phyloP scores from a whole-genome alignment of 2,329 filamentous ascomycete genomes.

The Blastomyces silverae region DNA sequence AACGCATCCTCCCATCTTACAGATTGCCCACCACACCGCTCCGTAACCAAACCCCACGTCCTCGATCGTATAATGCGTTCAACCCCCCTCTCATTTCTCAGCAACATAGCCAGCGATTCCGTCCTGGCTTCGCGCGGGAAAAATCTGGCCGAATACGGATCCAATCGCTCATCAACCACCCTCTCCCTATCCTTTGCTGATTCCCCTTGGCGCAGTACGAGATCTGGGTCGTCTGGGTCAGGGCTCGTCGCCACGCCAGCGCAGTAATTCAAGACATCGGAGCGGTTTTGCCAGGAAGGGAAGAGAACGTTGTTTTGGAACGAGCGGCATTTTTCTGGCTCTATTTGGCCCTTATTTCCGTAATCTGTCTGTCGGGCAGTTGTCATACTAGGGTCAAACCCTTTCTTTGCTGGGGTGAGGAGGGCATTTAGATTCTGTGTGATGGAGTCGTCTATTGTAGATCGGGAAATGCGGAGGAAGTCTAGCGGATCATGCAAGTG shows the following conservation, averaged over 20 bases:
- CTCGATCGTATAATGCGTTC: slow-evolving; percentile 70
- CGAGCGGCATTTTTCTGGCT: slow-evolving; percentile 54
- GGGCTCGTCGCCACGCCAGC: slow-evolving; percentile 77
- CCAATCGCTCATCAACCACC: slow-evolving; percentile 77
- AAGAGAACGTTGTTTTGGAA: slow-evolving; percentile 79
- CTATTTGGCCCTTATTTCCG: slow-evolving; percentile 48
- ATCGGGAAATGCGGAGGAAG: slow-evolving; percentile 79
- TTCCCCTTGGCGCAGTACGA: slow-evolving; percentile 62
- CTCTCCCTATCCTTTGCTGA: slow-evolving; percentile 62
- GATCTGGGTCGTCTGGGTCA: slow-evolving; percentile 79
- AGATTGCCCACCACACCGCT: slow-evolving; percentile 60
- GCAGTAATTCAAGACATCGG: slow-evolving; percentile 83
- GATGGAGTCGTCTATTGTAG: slow-evolving; percentile 86
- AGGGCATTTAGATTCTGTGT: slow-evolving; percentile 88
- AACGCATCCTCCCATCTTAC: slow-evolving; percentile 60
- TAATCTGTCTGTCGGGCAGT: slow-evolving; percentile 53
- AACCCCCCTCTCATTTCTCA: slow-evolving; percentile 62
- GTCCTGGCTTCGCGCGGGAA: slow-evolving; percentile 68
- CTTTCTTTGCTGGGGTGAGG: slow-evolving; percentile 60
- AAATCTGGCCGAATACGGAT: slow-evolving; percentile 83
- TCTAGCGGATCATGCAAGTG: slow-evolving; percentile 48
- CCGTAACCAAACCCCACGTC: slow-evolving; percentile 71
- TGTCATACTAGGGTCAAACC: slow-evolving; percentile 76
- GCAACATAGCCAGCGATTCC: slow-evolving; percentile 66
- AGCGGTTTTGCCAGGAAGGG: slow-evolving; percentile 76